Evolutionary conservation across 2,329 filamentous ascomycete genomes (phyloP), one percentile per base, ranked within the genome.

Genomic region (Akanthomyces dipterigenus): DNA sequence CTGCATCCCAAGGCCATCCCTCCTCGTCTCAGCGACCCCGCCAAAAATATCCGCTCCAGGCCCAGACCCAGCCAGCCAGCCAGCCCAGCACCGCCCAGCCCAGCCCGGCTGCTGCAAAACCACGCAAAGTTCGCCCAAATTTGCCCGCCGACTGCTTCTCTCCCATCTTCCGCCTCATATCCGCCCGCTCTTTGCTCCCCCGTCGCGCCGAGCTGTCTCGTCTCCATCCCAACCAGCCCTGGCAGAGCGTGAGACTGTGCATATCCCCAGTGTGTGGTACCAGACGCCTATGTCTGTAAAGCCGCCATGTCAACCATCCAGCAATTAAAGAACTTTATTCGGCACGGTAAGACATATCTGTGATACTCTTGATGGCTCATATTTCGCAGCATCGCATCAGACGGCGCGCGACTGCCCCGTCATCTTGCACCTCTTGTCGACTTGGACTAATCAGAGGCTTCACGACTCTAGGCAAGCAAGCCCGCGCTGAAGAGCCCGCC

Each of bases 241-340:
- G 40, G 12, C 38, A 45, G 5, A 45, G 26, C 12, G 5, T 40
- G 11, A 24, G 26, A 5, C 51, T 54, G 5, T 5, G 31, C 36
- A 36, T 43, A 43, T 51, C 26, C 31, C 24, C n/a, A 45, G 48
- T 46, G 34, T 45, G 50, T 48, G 26, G 50, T 22, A 45, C 50
- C 51, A 61, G 51, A 55, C 59, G 34, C 16, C 7, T 42, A 11
- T 11, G 59, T 61, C 45, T 55, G 59, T 61, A 51, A 56, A 50
- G 59, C 51, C 31, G 34, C 16, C 53, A 86, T 87, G 84, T 86
- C 84, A 70, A 86, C 84, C 67, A 96, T 97, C 79, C 93, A 97
- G 80, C 95, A 95, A 73, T 85, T 97, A 70, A 97, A 98, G 79
- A 97, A 97, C 77, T 96, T 98, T 77, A 95, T 98, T 77, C 90